Base-by-base conservation (phyloP, 2,329 filamentous ascomycete species). In the Cordyceps cateniannulata region DNA sequence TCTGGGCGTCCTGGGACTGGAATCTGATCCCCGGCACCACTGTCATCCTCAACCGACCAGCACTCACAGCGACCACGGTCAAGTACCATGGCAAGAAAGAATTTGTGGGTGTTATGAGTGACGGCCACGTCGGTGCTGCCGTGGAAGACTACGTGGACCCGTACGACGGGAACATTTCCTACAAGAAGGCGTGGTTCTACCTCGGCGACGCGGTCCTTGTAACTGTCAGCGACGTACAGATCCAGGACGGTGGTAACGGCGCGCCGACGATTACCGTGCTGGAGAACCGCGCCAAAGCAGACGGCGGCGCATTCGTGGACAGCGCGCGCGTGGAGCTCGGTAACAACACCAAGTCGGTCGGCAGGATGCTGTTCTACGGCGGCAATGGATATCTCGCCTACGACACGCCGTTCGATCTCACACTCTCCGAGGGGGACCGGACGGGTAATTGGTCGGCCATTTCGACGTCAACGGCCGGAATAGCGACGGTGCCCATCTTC, bases 361-460 rank as follows among this genome's bases (percentile, higher is more conserved):
- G 59, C 38, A 40, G 32, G 4, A 59, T 51, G 20, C 61, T 67
- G 6, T 65, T 61, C 35, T 67, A 67, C 54, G 66, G 62, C 18
- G 63, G 64, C 4, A 67, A 66, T 42, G 66, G 66, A 10, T 67
- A 67, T 44, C 32, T 67, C 18, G 44, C 65, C 35, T 65, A 66
- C 56, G 62, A 48, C 18, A 29, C 32, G n/a, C 60, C 65, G 3
- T 67, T 68, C 42, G 25, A 59, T 2, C 66, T 68, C 6, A 64
- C 64, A 6, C 18, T 68, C 0, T 65, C 62, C 5, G 60, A 65
- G 35, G 66, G 65, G 20, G 48, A 62, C 35, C 63, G 65, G 27
- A 65, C 59, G 3, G 66, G 66, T 18, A 66, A 68, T 49, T 68
- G 66, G 66, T 65, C 65, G 24, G 64, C 63, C 27, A 67, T 68